These are phyloP conservation scores for Lactuca sativa DNA, from an alignment of 129 eudicot species.

Conservation along the genomic window DNA sequence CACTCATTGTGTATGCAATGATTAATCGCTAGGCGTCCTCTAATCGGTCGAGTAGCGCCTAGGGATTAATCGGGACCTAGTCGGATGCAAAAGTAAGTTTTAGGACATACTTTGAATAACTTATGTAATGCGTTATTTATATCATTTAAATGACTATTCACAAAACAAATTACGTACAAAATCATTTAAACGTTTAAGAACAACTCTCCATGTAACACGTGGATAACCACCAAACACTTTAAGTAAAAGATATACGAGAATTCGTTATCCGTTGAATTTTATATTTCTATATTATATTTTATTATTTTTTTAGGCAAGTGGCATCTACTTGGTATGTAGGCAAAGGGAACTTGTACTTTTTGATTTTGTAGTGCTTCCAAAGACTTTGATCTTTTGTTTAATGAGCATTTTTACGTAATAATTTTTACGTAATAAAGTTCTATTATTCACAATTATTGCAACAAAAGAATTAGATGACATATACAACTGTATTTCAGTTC, in stretches of 20 bases:
- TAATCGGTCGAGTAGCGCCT: too few species aligned
- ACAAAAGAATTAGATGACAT: neutral
- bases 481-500: neutral
- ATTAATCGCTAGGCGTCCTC: too few species aligned
- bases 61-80: too few species aligned
- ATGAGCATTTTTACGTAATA: neutral
- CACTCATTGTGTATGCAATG: too few species aligned
- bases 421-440: too few species aligned
- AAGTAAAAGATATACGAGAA: neutral
- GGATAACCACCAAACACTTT: neutral
- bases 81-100: neutral
- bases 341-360: neutral
- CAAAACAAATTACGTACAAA: neutral
- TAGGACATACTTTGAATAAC: neutral
- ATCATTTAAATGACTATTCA: neutral
- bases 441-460: neutral
- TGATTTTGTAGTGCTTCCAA: neutral
- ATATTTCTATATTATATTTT: neutral
- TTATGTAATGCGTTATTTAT: neutral
- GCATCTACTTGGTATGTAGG: neutral
- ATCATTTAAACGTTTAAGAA: neutral
- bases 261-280: neutral
- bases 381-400: neutral
- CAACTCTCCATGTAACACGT: neutral
- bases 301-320: slow-evolving; percentile 2